Evolutionary conservation across 495 filamentous ascomycete genomes (phyloP).

Genomic region (Aspergillus leporis): DNA sequence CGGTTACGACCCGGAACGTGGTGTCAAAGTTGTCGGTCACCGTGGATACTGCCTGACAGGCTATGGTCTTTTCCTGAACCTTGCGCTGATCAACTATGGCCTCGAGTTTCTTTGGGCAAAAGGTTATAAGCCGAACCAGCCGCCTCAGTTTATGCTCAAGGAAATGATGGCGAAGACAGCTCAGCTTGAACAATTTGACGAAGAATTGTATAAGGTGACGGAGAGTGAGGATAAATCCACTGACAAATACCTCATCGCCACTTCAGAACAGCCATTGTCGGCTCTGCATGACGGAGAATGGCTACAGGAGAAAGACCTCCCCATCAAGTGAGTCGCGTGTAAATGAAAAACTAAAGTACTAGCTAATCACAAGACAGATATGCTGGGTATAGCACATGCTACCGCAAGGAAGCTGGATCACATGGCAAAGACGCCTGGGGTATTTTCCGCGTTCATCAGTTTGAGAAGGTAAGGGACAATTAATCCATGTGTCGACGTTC

Average conservation of each 20-base stretch:
- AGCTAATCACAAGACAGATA: constrained; percentile 50
- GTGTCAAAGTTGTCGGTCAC: constrained; percentile 93
- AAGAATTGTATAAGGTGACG: constrained; percentile 95
- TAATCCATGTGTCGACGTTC: background rate
- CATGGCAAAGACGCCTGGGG: constrained; percentile 98
- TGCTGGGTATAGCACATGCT: constrained; percentile 92
- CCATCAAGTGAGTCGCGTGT: constrained; percentile 65
- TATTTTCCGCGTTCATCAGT: constrained; percentile 97
- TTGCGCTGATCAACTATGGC: constrained; percentile 91
- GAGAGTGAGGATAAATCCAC: constrained; percentile 74
- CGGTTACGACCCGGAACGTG: constrained; percentile 91
- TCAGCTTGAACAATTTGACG: constrained; percentile 95
- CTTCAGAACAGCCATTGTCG: constrained; percentile 92
- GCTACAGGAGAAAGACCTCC: constrained; percentile 81
- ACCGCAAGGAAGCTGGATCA: constrained; percentile 87
- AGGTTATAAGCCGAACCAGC: constrained; percentile 85
- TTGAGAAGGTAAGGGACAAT: constrained; percentile 73
- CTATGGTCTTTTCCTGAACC: constrained; percentile 92
- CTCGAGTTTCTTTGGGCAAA: constrained; percentile 77
- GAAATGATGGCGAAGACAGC: constrained; percentile 99
- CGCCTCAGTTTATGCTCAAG: constrained; percentile 93
- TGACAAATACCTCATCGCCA: constrained; percentile 97
- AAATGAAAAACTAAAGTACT: background rate
- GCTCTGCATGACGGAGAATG: constrained; percentile 93
- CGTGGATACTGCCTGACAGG: constrained; percentile 88